phyloP scores from a whole-genome alignment of 2,329 filamentous ascomycete species.

The Hirsutella thompsonii region DNA sequence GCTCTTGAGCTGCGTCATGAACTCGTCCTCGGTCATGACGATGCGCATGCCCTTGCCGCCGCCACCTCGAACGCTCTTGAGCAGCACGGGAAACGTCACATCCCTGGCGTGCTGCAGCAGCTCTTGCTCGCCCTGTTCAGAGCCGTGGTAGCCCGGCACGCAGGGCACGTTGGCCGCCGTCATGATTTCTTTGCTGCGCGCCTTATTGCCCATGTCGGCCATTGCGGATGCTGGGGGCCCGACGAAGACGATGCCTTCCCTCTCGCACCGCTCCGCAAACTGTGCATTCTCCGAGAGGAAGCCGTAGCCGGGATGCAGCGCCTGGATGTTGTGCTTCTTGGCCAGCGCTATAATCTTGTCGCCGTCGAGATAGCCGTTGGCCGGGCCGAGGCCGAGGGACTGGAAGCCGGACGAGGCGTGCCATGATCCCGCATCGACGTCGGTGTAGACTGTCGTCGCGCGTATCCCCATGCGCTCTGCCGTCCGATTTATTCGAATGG shows the following conservation, averaged over 20 bases:
- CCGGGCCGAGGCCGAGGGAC: conserved; percentile 70
- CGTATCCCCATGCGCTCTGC: conserved; percentile 80
- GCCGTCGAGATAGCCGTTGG: conserved; percentile 83
- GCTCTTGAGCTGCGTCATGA: conserved; percentile 54
- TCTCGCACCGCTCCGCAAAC: conserved; percentile 78
- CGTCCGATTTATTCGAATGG: conserved; percentile 80
- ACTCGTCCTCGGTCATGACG: conserved; percentile 55
- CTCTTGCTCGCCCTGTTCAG: conserved; percentile 57
- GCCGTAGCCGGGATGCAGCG: conserved; percentile 91
- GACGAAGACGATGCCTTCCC: conserved; percentile 88
- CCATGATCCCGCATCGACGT: conserved; percentile 75
- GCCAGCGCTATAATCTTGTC: conserved; percentile 84
- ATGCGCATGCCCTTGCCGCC: conserved; percentile 80
- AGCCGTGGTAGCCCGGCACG: conserved; percentile 88
- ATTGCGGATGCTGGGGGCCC: conserved; percentile 76
- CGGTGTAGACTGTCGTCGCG: conserved; percentile 90
- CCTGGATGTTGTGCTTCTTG: conserved; percentile 74
- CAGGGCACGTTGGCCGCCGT: conserved; percentile 86
- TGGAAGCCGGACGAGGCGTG: conserved; percentile 78
- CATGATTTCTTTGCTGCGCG: conserved; percentile 93
- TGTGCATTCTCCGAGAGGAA: conserved; percentile 88
- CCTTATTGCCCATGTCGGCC: conserved; percentile 88
- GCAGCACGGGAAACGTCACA: conserved; percentile 54
- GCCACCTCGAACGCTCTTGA: conserved; percentile 71
- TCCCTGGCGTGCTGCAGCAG: conserved; percentile 58